A percentile compares a stretch with the other conserved stretches of the same genome.
phyloP scores from a whole-genome alignment of 2,329 filamentous ascomycete genomes.

The Aureobasidium lini region DNA sequence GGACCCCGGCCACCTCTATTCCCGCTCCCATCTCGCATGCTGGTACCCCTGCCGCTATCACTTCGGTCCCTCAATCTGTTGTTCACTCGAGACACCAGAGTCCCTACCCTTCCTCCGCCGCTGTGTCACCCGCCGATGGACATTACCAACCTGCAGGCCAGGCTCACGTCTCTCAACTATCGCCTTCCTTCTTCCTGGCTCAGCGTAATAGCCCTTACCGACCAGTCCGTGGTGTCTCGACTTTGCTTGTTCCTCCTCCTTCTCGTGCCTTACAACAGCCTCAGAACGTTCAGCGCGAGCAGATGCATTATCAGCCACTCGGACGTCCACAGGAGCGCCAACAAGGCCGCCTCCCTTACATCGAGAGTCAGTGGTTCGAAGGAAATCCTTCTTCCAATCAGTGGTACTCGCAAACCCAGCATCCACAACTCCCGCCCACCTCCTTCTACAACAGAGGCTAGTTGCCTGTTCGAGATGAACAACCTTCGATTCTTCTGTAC shows the following conservation, averaged over 20 bases:
- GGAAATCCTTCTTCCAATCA: conserved; percentile 14
- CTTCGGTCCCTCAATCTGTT: conserved; percentile 12
- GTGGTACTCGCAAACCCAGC: conserved; percentile 10
- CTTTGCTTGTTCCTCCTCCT: conserved; percentile 80
- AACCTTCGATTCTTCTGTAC: conserved; percentile 9
- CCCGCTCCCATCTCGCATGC: conserved; percentile 18
- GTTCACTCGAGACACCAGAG: conserved; percentile 44
- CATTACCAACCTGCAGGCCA: conserved; percentile 34
- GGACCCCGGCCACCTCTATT: conserved; percentile 36
- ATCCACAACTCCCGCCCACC: background rate
- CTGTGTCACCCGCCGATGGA: conserved; percentile 63
- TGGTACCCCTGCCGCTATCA: conserved; percentile 17
- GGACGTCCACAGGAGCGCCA: conserved; percentile 40
- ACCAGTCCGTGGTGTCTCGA: conserved; percentile 81
- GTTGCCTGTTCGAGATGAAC: background rate
- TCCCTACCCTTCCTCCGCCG: conserved; percentile 46
- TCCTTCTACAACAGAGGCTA: conserved; percentile 8
- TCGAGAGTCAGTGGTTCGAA: conserved; percentile 30
- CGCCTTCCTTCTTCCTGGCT: conserved; percentile 78
- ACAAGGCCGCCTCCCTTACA: conserved; percentile 36
- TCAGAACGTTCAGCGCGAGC: conserved; percentile 36
- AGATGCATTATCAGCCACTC: conserved; percentile 46
- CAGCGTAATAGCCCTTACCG: conserved; percentile 89
- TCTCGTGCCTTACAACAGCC: conserved; percentile 63
- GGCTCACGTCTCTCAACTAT: conserved; percentile 53